Evolutionary conservation across 305 asterid genomes (phyloP).

Genomic region (Euphrasia arctica): DNA sequence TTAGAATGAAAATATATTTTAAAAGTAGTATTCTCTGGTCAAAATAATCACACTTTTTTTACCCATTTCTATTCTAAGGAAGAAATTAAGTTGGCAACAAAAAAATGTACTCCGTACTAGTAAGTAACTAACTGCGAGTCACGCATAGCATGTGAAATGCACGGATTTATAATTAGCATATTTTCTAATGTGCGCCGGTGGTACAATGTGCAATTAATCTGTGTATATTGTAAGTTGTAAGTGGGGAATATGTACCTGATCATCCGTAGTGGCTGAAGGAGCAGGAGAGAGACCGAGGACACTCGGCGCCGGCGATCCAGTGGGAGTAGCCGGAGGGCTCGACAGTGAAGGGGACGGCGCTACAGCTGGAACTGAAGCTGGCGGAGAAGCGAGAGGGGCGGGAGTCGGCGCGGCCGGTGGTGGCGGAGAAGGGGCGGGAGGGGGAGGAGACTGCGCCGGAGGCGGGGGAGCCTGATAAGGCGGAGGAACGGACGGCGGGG

Average conservation of each 20-base stretch:
- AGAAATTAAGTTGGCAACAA: too few species aligned
- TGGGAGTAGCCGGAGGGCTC: constrained; percentile 60
- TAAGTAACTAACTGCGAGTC: too few species aligned
- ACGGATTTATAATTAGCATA: too few species aligned
- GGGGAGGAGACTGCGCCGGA: constrained; percentile 35
- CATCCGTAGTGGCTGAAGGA: constrained; percentile 49
- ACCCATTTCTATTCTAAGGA: too few species aligned
- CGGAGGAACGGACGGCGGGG: constrained; percentile 47
- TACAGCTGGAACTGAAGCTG: constrained; percentile 44
- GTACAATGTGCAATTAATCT: too few species aligned
- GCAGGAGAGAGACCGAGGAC: constrained; percentile 46
- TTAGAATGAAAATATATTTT: too few species aligned
- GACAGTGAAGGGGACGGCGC: constrained; percentile 43
- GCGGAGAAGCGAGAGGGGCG: constrained; percentile 50
- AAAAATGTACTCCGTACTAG: too few species aligned
- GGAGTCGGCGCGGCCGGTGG: constrained; percentile 56
- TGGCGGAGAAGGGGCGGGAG: constrained; percentile 46
- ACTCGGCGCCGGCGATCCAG: constrained; percentile 58
- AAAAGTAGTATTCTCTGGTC: too few species aligned
- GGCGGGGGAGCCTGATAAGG: constrained; percentile 45
- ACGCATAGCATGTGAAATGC: too few species aligned
- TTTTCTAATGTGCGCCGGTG: too few species aligned
- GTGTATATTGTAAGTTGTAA: too few species aligned
- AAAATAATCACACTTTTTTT: too few species aligned
- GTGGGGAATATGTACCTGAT: constrained; percentile 42